Evolutionary conservation across 371 early-diverging fungal species (phyloP), one percentile per base, ranked within the genome.

Genomic region (Apophysomyces variabilis): DNA sequence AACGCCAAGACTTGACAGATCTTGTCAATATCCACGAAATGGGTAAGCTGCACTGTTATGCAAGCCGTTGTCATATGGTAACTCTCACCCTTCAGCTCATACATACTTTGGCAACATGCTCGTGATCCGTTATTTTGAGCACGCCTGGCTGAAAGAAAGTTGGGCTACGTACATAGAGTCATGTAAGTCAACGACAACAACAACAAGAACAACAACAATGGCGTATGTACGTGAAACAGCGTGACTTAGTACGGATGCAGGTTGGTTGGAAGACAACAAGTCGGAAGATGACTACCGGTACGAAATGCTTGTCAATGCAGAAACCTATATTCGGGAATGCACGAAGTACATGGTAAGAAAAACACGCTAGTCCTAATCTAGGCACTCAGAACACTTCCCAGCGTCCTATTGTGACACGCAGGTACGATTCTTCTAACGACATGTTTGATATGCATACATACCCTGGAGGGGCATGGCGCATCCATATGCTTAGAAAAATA

Each of bases 131-230:
- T 84, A 86, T 71, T 88, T 87, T 74, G 89, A 89, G 60, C 87
- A 87, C 71, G 87, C 74, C 14, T 89, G 89, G 89, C 64, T 86
- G n/a, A 88, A 87, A 74, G 89, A 87, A 72, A 76, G 80, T 26
- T 88, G 87, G 87, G 88, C 88, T 7, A 75, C 75, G 0, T 87
- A 83, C 65, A 79, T 82, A 35, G 80, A 75, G 50, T 57, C 73
- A 16, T 80, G 78, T 77, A 69, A 65, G 73, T 64, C 12, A 63
- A 60, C 1, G 8, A 47, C 32, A 26, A 26, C 32, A 26, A 26
- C 26, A 26, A 26, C 26, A 26, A 26, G 26, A 26, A 26, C 26
- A 26, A 13, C 12, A 45, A 36, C 18, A 8, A 16, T 21, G 44
- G 38, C 38, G 9, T 58, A 41, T 61, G 38, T 38, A 57, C 35